phyloP scores from a whole-genome alignment of 2,329 filamentous ascomycete species.

The Hypoxylon sp. region DNA sequence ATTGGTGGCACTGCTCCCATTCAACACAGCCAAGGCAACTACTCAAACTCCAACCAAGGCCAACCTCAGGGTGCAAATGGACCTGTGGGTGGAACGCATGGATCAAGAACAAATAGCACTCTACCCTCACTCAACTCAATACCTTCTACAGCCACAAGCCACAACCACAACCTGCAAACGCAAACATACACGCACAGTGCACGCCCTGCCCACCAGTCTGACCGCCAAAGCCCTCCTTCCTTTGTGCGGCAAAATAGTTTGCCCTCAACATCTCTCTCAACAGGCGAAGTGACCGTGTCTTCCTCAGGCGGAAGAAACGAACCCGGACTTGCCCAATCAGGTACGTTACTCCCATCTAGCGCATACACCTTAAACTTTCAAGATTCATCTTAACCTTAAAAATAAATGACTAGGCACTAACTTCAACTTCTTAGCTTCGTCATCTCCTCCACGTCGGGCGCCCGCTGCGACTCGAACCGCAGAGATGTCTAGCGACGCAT shows the following conservation, averaged over 20 bases:
- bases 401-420: conserved; percentile 11
- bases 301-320: conserved; percentile 12
- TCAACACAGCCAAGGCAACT: conserved; percentile 42
- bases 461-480: conserved; percentile 1
- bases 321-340: conserved; percentile 21
- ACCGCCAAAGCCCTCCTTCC: conserved; percentile 18
- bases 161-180: conserved; percentile 20
- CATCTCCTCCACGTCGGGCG: conserved; percentile 32
- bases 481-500: conserved; percentile 12
- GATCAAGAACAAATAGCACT: conserved; percentile 19
- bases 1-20: conserved; percentile 44
- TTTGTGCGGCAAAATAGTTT: conserved; percentile 24
- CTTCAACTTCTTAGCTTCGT: conserved; percentile 16
- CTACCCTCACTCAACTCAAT: conserved; percentile 33
- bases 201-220: conserved; percentile 30
- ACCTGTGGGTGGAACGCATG: conserved; percentile 8
- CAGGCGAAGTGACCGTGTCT: conserved; percentile 15
- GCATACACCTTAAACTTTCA: neutral
- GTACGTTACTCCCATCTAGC: conserved; percentile 17
- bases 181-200: conserved; percentile 20
- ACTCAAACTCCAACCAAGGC: conserved; percentile 23
- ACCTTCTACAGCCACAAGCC: conserved; percentile 13
- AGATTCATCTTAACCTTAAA: neutral
- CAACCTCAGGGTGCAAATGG: conserved; percentile 27
- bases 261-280: conserved; percentile 23